phyloP scores from a whole-genome alignment of 2,329 filamentous ascomycete species.

The Xylariaceae sp. region DNA sequence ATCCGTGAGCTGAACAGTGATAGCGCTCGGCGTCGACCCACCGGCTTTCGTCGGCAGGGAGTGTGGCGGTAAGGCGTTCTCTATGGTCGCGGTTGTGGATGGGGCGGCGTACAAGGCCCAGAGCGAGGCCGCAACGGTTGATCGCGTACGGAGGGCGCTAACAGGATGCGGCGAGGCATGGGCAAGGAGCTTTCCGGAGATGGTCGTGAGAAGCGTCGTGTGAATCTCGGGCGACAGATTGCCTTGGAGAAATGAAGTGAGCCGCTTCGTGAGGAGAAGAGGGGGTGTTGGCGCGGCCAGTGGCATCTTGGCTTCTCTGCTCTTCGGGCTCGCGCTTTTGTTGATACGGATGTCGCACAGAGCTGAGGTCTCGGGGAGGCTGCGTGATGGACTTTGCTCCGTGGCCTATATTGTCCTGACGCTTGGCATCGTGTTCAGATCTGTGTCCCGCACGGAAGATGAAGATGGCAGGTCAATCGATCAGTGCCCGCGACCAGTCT shows the following conservation, averaged over 20 bases:
- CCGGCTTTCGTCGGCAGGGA: conserved; percentile 6
- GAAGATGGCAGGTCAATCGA: no score
- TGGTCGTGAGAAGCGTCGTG: conserved; percentile 55
- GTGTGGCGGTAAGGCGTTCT: conserved; percentile 37
- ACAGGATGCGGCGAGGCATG: conserved; percentile 54
- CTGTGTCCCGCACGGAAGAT: background rate
- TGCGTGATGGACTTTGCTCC: background rate
- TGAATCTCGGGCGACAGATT: conserved; percentile 54
- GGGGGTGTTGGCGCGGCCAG: conserved; percentile 43
- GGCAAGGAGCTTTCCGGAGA: conserved; percentile 58
- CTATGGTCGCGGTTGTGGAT: conserved; percentile 38
- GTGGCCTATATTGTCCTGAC: background rate
- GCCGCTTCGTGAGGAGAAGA: conserved; percentile 60
- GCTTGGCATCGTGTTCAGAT: background rate
- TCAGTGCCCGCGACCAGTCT: no score
- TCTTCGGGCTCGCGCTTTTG: background rate
- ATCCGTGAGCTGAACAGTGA: conserved; percentile 55
- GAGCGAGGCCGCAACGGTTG: conserved; percentile 58
- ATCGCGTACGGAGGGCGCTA: conserved; percentile 54
- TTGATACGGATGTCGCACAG: background rate
- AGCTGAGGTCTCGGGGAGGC: background rate
- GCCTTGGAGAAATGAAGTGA: conserved; percentile 55
- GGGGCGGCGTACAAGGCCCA: conserved; percentile 51
- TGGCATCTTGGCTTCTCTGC: conserved; percentile 19
- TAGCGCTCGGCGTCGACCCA: conserved; percentile 34